These are phyloP conservation scores for Ustilago loliicola DNA, from an alignment of 1,284 basidiomycete genomes.

Conservation along the genomic window DNA sequence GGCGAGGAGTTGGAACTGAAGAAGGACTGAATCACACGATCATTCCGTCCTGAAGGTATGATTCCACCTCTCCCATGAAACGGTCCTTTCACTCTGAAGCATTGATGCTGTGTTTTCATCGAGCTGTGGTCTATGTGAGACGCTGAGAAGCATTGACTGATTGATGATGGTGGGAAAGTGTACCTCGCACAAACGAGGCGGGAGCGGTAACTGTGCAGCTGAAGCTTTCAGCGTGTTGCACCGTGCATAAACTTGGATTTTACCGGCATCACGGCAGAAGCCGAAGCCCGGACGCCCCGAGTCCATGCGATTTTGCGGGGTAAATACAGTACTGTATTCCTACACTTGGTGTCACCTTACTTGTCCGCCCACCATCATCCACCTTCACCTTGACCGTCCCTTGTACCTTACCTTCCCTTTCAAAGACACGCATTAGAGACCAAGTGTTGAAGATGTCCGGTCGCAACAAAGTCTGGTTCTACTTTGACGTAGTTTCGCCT, in stretches of 20 bases:
- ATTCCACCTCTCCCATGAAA: too few species aligned
- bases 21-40: slow-evolving; percentile 1
- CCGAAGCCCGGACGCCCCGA: slow-evolving; percentile 1
- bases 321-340: too few species aligned
- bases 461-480: slow-evolving; percentile 55
- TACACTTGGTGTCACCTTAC: background rate
- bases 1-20: slow-evolving; percentile 11
- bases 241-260: background rate
- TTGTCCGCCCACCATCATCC: background rate
- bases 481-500: slow-evolving; percentile 67
- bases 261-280: background rate
- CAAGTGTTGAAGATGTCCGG: slow-evolving; percentile 10
- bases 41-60: too few species aligned
- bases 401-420: too few species aligned
- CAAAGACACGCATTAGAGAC: too few species aligned
- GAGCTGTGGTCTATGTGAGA: background rate
- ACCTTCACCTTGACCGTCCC: background rate
- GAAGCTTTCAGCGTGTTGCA: background rate
- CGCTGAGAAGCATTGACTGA: background rate
- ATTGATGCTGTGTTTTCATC: too few species aligned
- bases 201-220: too few species aligned
- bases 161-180: background rate
- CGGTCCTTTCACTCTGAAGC: too few species aligned
- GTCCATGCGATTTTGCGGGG: slow-evolving; percentile 23
- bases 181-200: too few species aligned